Base-by-base conservation (phyloP, 345 rosid species). In the Erysimum cheiranthoides region DNA sequence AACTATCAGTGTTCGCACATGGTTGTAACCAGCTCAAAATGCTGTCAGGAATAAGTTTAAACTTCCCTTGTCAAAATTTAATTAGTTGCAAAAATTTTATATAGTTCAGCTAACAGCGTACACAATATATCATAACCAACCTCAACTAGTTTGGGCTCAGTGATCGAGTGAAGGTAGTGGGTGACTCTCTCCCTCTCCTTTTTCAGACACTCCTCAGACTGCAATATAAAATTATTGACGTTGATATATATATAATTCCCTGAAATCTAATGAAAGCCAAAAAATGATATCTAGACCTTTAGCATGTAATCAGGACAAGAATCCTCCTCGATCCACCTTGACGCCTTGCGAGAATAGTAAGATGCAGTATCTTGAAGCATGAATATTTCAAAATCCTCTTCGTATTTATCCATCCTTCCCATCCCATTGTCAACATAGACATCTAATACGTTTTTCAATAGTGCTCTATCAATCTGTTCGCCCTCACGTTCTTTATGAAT, bases 171-270 rank as follows among this genome's bases (percentile, higher is more conserved):
- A 75, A 92, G 80, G 82, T 90, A 94, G 83, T 92, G 88, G 30
- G 85, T 78, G 74, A 88, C 93, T 80, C 97, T 86, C 45, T 90
- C 93, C 76, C 79, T 88, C 84, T 94, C 99, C 83, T 82, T 80
- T 80, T 71, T 89, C 36, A 92, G 71, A 77, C 90, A 92, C 76
- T 90, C 95, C 82, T 92, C 99, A 71, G 87, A 18, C 61, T 56
- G 61, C 10, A 31, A 3, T 14, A 56, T 31, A 8, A 31, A 14
- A 31, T 14, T n/a, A n/a, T 12, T 14, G 10, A 8, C 10, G 39
- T 56, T 40, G 3, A 56, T 21, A 8, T 31, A 30, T 51, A 14
- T 17, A 56, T 31, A 30, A 2, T 56, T 31, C 17, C 11, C 17
- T 56, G 39, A 31, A 56, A 28, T 8, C 6, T 16, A 27, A 53